These are phyloP conservation scores for Phytopythium cucurbitacearum DNA, from an alignment of 352 stramenopile genomes.

Conservation along the genomic window DNA sequence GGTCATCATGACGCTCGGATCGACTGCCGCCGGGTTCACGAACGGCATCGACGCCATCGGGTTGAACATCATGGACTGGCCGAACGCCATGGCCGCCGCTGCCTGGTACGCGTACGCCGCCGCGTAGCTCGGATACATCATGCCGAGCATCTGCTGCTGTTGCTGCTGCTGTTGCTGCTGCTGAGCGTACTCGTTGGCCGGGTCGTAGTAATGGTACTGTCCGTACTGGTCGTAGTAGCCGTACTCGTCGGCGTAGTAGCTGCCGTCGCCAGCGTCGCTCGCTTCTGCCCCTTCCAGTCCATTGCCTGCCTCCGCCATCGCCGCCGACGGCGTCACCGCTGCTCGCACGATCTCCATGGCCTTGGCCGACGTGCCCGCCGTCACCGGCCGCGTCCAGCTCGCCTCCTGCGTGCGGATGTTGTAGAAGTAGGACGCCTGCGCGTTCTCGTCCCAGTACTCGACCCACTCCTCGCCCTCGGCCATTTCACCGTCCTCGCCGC, in stretches of 20 bases:
- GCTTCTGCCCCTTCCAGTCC: slow-evolving; percentile 21
- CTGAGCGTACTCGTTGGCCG: slow-evolving; percentile 19
- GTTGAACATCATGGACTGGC: slow-evolving; percentile 43
- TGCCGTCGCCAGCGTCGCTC: slow-evolving; percentile 9
- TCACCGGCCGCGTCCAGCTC: slow-evolving; percentile 72
- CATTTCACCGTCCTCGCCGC: slow-evolving; percentile 4
- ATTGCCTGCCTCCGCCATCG: slow-evolving; percentile 11
- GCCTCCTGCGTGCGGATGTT: slow-evolving; percentile 86
- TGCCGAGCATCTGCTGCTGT: slow-evolving; percentile 11
- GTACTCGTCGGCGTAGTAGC: slow-evolving; percentile 62
- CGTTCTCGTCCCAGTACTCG: slow-evolving; percentile 89
- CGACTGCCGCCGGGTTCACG: slow-evolving; percentile 7
- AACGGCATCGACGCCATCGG: slow-evolving; percentile 46
- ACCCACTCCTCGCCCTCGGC: slow-evolving; percentile 64
- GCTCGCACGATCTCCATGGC: slow-evolving; percentile 30
- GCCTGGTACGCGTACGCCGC: slow-evolving; percentile 59
- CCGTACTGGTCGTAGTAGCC: slow-evolving; percentile 80
- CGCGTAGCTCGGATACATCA: slow-evolving; percentile 53
- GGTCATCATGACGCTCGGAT: slow-evolving; percentile 25
- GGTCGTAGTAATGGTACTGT: slow-evolving; percentile 83
- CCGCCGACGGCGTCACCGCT: slow-evolving; percentile 14
- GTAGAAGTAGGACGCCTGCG: slow-evolving; percentile 87
- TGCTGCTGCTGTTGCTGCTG: slow-evolving; percentile 7
- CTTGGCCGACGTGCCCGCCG: slow-evolving; percentile 26
- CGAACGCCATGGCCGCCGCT: slow-evolving; percentile 44